Base-by-base conservation (phyloP, 2,329 filamentous ascomycete genomes). In the Epichloe aotearoae region DNA sequence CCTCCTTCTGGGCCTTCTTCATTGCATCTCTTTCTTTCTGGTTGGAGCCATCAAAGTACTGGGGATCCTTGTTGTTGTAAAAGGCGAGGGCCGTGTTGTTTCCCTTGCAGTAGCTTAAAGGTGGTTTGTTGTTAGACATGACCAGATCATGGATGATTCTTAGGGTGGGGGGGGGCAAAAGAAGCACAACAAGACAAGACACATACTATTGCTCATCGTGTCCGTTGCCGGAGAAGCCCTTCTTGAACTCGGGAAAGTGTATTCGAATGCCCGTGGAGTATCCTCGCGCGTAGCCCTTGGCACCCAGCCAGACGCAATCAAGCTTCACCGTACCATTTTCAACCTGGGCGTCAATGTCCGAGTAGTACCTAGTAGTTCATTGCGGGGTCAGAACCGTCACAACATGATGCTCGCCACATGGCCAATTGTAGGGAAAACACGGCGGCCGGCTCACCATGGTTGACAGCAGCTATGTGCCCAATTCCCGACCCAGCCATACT, bases 321-420 rank as follows among this genome's bases (percentile, higher is more conserved):
- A 52, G 42, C 14, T 46, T 49, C 17, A 46, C 6, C 3, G 50
- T 34, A 11, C 30, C 41, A 15, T 52, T 52, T 3, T 12, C 1
- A 6, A 5, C 1, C 19, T 49, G 26, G 5, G 42, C 50, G 19
- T 49, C 47, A 41, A 49, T 38, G 26, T 45, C 50, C 6, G 50
- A 52, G 30, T 49, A 52, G 42, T 49, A 49, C 50, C 50, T 52
- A 8, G n/a, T 23, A n/a, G 26, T 23, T 26, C 26, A 20, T 30
- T 5, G 6, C 14, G 8, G 8, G 10, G 26, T 30, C 26, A 30
- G 8, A 30, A 30, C 3, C 26, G 8, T 30, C 26, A 11, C 26
- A 10, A 10, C 26, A 1, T 30, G 8, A 30, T 30, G 8, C 3
- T 30, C 8, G n/a, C 17, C 7, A 20, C 23, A 26, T 26, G 23